A percentile compares a stretch with the other conserved stretches of the same genome.
Evolutionary conservation across 2,329 filamentous ascomycete species (phyloP).

Genomic region (Xylaria sp.): DNA sequence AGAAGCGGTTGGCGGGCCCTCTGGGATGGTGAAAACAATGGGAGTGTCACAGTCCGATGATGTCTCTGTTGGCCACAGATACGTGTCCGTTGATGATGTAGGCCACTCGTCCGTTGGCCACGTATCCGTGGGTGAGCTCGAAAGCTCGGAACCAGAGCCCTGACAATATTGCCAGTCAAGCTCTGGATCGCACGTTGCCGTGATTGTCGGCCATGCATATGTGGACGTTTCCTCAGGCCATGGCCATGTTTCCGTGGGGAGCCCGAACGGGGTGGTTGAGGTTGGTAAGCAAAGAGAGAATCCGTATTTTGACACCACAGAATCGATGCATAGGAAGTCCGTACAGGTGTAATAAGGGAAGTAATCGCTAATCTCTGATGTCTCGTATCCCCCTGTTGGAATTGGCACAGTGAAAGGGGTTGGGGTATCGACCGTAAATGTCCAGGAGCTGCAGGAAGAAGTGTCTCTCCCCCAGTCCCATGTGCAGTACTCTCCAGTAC

Average conservation of each 20-base stretch:
- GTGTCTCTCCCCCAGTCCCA: slow-evolving; percentile 26
- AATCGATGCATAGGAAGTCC: slow-evolving; percentile 32
- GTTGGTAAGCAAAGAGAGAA: slow-evolving; percentile 22
- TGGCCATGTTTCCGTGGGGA: slow-evolving; percentile 6
- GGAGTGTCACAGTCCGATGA: slow-evolving; percentile 25
- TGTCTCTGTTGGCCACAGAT: slow-evolving; percentile 1
- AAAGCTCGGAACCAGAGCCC: background rate
- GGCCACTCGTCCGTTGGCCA: slow-evolving; percentile 12
- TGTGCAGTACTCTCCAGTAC: slow-evolving; percentile 27
- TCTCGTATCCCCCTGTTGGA: slow-evolving; percentile 30
- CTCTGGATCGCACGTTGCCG: slow-evolving; percentile 19
- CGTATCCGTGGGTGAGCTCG: background rate
- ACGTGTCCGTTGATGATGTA: slow-evolving; percentile 12
- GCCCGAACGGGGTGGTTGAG: slow-evolving; percentile 3
- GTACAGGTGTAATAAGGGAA: slow-evolving; percentile 30
- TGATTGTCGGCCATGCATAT: background rate
- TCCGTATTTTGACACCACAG: slow-evolving; percentile 30
- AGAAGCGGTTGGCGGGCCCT: background rate
- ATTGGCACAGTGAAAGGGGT: slow-evolving; percentile 20
- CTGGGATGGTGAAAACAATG: slow-evolving; percentile 1
- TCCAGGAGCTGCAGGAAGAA: slow-evolving; percentile 22
- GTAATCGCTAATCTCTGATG: slow-evolving; percentile 21
- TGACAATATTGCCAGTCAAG: slow-evolving; percentile 21
- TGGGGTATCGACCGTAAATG: slow-evolving; percentile 14
- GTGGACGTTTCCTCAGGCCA: background rate